phyloP scores from a whole-genome alignment of 192 early-diverging fungal genomes.

The Gigaspora rosea region DNA sequence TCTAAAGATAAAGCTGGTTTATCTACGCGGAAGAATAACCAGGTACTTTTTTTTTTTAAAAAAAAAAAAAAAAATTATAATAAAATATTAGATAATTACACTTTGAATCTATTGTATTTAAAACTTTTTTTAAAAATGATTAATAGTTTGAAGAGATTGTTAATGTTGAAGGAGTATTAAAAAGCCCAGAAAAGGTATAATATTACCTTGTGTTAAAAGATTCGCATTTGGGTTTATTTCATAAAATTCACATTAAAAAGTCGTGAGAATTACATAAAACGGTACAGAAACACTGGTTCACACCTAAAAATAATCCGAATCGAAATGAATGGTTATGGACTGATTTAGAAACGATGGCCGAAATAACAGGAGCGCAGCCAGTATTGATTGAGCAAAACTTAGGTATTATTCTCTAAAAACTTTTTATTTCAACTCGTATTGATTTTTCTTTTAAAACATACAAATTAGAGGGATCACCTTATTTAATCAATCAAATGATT shows the following conservation, averaged over 20 bases:
- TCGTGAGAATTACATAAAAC: background rate
- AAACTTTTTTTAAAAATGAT: background rate
- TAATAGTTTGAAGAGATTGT: constrained; percentile 53
- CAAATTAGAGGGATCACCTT: constrained; percentile 41
- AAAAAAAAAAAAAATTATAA: background rate
- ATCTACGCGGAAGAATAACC: constrained; percentile 50
- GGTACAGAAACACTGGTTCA: constrained; percentile 34
- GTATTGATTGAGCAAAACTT: constrained; percentile 78
- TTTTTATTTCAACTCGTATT: constrained; percentile 30
- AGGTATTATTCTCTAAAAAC: constrained; percentile 39
- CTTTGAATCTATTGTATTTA: background rate
- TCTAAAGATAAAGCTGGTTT: constrained; percentile 66
- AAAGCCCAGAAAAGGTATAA: constrained; percentile 57
- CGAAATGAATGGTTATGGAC: constrained; percentile 83
- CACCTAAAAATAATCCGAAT: constrained; percentile 60
- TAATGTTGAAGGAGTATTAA: constrained; percentile 66
- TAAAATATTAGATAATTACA: constrained; percentile 7
- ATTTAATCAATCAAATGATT: constrained; percentile 50
- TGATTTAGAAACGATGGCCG: constrained; percentile 78
- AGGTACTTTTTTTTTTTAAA: constrained; percentile 7
- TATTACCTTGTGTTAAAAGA: background rate
- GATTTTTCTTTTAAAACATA: background rate
- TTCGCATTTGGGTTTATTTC: background rate
- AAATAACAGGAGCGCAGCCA: constrained; percentile 61
- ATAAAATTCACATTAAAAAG: background rate